Conservation (phyloP, 345 rosid species). For the Theobroma cacao region DNA sequence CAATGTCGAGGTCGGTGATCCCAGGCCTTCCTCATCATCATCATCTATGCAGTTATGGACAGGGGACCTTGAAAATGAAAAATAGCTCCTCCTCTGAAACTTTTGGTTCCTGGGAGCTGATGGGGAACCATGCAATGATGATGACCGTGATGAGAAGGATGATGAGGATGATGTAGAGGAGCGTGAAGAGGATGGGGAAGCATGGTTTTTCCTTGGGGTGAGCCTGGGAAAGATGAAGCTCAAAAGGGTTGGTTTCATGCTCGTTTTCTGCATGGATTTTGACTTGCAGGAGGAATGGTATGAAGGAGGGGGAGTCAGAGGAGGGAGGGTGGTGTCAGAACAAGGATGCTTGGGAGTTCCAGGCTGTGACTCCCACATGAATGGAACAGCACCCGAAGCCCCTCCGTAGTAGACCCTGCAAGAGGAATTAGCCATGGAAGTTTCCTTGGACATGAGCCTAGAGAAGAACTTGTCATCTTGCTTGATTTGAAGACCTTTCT, state of each 20-base stretch:
- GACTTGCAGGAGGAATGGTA: conserved; percentile 27
- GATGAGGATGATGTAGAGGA: conserved; percentile 37
- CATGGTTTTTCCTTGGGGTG: conserved; percentile 21
- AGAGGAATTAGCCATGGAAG: conserved; percentile 52
- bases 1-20: conserved; percentile 32
- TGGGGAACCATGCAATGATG: conserved; percentile 27
- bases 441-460: conserved; percentile 61
- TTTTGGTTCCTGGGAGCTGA: conserved; percentile 19
- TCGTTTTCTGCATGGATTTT: conserved; percentile 21
- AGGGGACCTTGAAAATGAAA: conserved; percentile 32
- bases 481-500: conserved; percentile 31
- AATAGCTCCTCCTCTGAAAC: background rate
- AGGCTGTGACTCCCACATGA: conserved; percentile 80
- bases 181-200: conserved; percentile 40
- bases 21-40: conserved; percentile 5
- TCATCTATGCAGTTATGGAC: conserved; percentile 8
- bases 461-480: conserved; percentile 51
- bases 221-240: conserved; percentile 12
- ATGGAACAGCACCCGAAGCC: conserved; percentile 57
- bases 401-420: conserved; percentile 75
- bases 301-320: conserved; percentile 61
- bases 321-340: conserved; percentile 33
- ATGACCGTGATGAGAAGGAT: conserved; percentile 35
- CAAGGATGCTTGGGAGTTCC: conserved; percentile 73
- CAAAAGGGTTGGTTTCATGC: conserved; percentile 23